Evolutionary conservation across 768 basidiomycete species (phyloP), one percentile per base, ranked within the genome.

Genomic region (Coprinopsis cinerea): DNA sequence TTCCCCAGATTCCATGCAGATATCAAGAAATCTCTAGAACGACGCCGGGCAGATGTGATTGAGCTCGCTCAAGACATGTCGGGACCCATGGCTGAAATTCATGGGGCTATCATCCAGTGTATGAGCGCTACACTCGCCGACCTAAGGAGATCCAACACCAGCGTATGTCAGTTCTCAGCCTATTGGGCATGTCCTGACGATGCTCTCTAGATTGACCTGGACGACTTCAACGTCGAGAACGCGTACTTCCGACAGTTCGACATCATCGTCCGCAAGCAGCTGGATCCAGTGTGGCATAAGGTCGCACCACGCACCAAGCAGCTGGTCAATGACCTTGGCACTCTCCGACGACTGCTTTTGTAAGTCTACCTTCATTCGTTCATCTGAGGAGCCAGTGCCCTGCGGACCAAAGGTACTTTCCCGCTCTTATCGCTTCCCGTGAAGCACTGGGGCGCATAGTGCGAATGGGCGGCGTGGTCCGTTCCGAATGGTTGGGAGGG

Each of bases 201-300:
- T 45, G 1, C n/a, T 6, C 18, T 18, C 13, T 61, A 97, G 92
- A 80, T 97, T 18, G 95, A 98, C 47, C 73, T 97, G 14, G 95
- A 98, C 56, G 93, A 96, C 54, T 74, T 98, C 51, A 92, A 80
- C 22, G 78, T 98, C 41, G 89, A 96, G 59, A 93, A 88, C 58
- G 91, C 93, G 0, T 93, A 97, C 58, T 98, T 97, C 65, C 82
- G 83, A 27, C 91, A 88, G 1, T 99, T 98, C 59, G 94, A 97
- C 60, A 69, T 78, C 17, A 76, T 95, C 44, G 92, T 97, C 2
- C 81, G 94, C 2, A 79, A 81, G 26, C 92, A 94, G 59, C 78
- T 98, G 6, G 92, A 96, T 64, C 77, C 92, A 0, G 86, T 96
- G 5, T 98, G 96, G 95, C 93, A 98, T 65, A 91, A 92, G 67